Conservation (phyloP, 1,284 basidiomycete genomes). For the Tilletiaria anomala region DNA sequence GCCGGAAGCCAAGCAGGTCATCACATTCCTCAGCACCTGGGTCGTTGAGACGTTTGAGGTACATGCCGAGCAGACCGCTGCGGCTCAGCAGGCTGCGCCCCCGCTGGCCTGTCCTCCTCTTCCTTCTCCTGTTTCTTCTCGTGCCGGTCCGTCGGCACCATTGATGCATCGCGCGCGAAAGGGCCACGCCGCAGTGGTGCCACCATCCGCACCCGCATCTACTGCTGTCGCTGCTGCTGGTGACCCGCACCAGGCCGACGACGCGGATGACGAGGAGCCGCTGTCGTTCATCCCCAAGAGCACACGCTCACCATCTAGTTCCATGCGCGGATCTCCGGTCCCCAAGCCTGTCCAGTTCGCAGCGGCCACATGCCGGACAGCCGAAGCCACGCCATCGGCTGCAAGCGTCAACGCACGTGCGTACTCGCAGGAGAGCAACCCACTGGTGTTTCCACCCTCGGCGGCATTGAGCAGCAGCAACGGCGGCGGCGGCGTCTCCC, state of each 20-base stretch:
- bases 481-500: not conserved
- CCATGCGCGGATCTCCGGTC: constrained; percentile 6
- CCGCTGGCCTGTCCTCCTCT: constrained; percentile 1
- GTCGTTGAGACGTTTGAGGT: constrained; percentile 62
- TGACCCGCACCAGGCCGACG: constrained; percentile 13
- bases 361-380: constrained; percentile 1
- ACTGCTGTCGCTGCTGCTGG: constrained; percentile 3
- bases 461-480: constrained; percentile 4
- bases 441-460: not conserved
- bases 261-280: constrained; percentile 26
- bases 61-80: constrained; percentile 10
- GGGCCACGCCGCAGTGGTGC: constrained; percentile 4
- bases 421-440: not conserved
- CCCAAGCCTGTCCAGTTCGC: not conserved
- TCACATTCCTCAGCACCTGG: constrained; percentile 83
- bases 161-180: constrained; percentile 3
- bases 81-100: not conserved
- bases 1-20: constrained; percentile 63
- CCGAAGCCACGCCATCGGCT: not conserved
- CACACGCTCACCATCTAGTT: constrained; percentile 12
- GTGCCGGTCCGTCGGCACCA: not conserved
- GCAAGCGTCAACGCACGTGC: constrained; percentile 1
- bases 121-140: constrained; percentile 1
- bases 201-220: constrained; percentile 1
- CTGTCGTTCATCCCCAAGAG: constrained; percentile 27